Percentiles rank a stretch among this genome's conserved stretches.
These are phyloP conservation scores for Asterophora lycoperdoides DNA, from an alignment of 768 basidiomycete species.

Conservation along the genomic window DNA sequence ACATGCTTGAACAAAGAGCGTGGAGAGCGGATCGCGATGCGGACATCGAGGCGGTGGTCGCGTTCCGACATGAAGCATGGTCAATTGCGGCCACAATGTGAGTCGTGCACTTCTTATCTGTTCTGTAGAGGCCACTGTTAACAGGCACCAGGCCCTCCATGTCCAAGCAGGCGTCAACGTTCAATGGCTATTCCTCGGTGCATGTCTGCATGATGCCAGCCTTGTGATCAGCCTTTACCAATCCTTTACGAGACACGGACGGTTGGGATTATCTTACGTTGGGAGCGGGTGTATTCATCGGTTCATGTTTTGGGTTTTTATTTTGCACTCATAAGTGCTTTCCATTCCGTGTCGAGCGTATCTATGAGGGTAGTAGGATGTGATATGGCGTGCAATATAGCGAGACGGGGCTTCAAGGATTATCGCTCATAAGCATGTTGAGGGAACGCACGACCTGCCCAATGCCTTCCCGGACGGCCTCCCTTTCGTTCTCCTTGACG, in stretches of 20 bases:
- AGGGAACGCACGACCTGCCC: conserved; percentile 60
- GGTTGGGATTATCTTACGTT: neutral
- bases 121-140: neutral
- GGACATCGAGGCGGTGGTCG: conserved; percentile 63
- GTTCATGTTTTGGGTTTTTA: neutral
- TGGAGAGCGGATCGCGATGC: conserved; percentile 71
- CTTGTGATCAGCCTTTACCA: conserved; percentile 13
- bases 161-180: conserved; percentile 5
- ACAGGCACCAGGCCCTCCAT: conserved; percentile 5
- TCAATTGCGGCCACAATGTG: conserved; percentile 42
- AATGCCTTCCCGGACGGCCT: conserved; percentile 53
- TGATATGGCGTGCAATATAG: neutral
- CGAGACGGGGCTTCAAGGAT: conserved; percentile 5
- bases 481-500: conserved; percentile 43
- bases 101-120: conserved; percentile 9
- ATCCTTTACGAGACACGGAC: neutral
- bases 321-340: too few species aligned
- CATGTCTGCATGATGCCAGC: conserved; percentile 27
- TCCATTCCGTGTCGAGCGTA: neutral
- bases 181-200: conserved; percentile 7
- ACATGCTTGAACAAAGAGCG: conserved; percentile 53
- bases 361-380: neutral
- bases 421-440: conserved; percentile 47
- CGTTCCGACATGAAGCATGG: conserved; percentile 69
- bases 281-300: neutral